Evolutionary conservation across 2,329 filamentous ascomycete genomes (phyloP).

Genomic region (Zymoseptoria brevis): DNA sequence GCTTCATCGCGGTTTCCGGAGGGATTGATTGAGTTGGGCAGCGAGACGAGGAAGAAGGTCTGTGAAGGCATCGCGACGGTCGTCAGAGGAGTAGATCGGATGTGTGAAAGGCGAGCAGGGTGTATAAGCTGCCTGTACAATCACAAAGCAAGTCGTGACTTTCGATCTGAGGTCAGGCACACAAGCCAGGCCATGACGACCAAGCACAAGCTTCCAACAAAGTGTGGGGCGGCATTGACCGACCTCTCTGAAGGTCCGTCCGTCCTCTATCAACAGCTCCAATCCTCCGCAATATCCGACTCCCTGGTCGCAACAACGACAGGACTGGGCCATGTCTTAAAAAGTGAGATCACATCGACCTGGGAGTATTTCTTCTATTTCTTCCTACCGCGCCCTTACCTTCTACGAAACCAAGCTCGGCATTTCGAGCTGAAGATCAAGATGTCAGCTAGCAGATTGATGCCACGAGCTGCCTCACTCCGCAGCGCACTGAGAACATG

Average conservation of each 20-base stretch:
- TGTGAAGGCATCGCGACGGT: conserved; percentile 25
- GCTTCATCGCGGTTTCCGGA: conserved; percentile 75
- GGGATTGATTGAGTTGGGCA: conserved; percentile 79
- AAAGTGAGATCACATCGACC: not conserved
- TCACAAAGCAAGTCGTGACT: not conserved
- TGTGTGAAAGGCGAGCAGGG: not conserved
- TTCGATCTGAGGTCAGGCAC: not conserved
- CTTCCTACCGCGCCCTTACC: not conserved
- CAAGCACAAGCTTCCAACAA: not conserved
- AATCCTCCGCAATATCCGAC: not conserved
- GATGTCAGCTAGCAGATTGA: conserved; percentile 12
- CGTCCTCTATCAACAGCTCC: not conserved
- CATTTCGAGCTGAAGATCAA: not conserved
- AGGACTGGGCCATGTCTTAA: not conserved
- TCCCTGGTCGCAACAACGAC: not conserved
- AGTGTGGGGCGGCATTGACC: not conserved
- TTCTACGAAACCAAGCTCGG: not conserved
- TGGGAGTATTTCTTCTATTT: not conserved
- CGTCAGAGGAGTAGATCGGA: not conserved
- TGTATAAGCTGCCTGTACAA: not conserved
- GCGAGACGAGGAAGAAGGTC: conserved; percentile 81
- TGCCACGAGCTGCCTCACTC: conserved; percentile 6
- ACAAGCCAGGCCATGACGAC: not conserved
- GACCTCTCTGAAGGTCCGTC: not conserved
- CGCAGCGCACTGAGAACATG: conserved; percentile 5